Conservation (phyloP, 176 grass and related monocot species). For the Carex parvula region DNA sequence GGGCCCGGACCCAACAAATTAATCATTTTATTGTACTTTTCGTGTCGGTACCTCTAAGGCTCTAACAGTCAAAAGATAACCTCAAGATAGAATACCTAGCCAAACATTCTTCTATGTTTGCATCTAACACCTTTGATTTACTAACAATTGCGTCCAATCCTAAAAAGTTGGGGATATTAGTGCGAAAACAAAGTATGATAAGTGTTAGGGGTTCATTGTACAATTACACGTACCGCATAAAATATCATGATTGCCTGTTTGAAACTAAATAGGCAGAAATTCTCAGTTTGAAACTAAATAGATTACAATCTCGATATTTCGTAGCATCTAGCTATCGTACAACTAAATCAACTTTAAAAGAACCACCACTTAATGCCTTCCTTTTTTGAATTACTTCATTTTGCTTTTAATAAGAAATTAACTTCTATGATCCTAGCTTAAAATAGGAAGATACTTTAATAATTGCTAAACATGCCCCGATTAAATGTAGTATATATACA, state of each 20-base stretch:
- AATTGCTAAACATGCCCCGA: neutral
- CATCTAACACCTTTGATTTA: neutral
- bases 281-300: neutral
- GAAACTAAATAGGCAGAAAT: no score
- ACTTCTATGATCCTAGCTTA: neutral
- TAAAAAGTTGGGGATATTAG: no score
- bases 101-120: neutral
- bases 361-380: neutral
- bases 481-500: neutral
- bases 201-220: no score
- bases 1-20: neutral
- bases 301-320: neutral
- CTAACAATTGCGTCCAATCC: neutral
- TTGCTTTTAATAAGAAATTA: neutral
- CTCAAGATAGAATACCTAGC: neutral
- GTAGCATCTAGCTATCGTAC: neutral
- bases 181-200: no score
- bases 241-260: no score
- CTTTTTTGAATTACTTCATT: neutral
- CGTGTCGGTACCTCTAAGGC: no score
- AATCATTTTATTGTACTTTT: neutral
- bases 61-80: neutral
- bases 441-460: neutral
- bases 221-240: no score
- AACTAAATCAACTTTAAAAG: neutral